These are phyloP conservation scores for Letharia columbiana DNA, from an alignment of 495 filamentous ascomycete species.

Conservation along the genomic window DNA sequence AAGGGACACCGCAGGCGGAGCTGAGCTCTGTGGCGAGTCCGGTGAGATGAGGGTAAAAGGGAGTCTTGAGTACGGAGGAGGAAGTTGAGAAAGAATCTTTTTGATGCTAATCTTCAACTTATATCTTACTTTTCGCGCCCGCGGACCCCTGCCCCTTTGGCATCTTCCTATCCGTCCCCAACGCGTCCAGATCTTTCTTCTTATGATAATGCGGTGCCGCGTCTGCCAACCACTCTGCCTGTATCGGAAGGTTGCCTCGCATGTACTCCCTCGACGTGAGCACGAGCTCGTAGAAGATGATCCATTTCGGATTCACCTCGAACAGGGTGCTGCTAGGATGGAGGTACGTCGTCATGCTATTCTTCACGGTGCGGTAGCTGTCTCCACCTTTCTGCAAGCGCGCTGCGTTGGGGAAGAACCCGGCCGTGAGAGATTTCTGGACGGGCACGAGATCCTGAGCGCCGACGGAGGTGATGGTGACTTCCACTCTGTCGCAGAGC, in stretches of 20 bases:
- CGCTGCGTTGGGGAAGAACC: constrained; percentile 94
- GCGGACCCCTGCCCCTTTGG: constrained; percentile 50
- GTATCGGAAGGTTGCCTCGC: constrained; percentile 74
- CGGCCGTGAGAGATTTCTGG: constrained; percentile 77
- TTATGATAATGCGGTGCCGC: constrained; percentile 95
- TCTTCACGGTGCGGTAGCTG: constrained; percentile 92
- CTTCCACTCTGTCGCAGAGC: constrained; percentile 88
- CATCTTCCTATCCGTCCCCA: constrained; percentile 73
- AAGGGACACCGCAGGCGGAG: background rate
- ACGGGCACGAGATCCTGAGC: constrained; percentile 64
- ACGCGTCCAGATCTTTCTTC: constrained; percentile 76
- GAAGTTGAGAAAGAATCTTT: background rate
- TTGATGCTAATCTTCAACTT: background rate
- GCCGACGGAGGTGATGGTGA: constrained; percentile 60
- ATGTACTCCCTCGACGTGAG: constrained; percentile 93
- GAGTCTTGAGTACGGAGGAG: background rate
- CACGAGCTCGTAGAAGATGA: constrained; percentile 88
- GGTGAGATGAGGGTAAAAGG: background rate
- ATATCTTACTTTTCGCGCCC: constrained; percentile 43
- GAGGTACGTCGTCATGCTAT: constrained; percentile 76
- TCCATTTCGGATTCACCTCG: constrained; percentile 76
- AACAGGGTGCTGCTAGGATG: constrained; percentile 80
- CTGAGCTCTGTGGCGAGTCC: background rate
- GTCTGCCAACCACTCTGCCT: constrained; percentile 80
- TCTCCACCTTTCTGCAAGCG: constrained; percentile 77